Evolutionary conservation across 2,329 filamentous ascomycete genomes (phyloP), one percentile per base, ranked within the genome.

Genomic region (Aspergillus arachidicola): DNA sequence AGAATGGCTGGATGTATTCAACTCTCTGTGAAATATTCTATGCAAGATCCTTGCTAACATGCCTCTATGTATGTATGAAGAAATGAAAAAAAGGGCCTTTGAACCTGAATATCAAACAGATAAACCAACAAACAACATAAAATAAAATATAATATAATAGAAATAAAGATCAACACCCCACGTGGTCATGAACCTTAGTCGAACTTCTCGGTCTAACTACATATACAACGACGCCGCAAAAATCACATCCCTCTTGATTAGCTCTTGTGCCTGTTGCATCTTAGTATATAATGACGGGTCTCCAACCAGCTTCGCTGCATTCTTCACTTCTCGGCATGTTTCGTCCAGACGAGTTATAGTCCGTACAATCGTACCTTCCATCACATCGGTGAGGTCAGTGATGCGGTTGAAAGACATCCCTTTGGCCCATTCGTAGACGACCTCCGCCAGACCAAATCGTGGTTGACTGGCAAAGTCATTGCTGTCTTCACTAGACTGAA

Each of bases 391-490:
- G 74, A 99, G 81, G 69, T 94, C 91, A 0, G 94, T 98, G 69
- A 99, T 99, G 68, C 95, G 94, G 80, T 96, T 96, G 84, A 99
- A 99, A 58, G 92, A 94, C 93, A 98, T 98, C 30, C 95, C 95
- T 57, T 93, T 85, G 11, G 95, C 95, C 95, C 95, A 99, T 78
- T 99, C 95, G 76, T 98, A 97, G 38, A 99, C 96, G 0, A 99
- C 95, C 78, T 99, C 95, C 76, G 97, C 93, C 61, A 99, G 86
- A 1, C 94, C 95, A 75, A 99, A 99, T 11, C 94, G 87, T 2
- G 94, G 93, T 60, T 90, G 86, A 64, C 89, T 93, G 41, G 92
- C 91, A 73, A 97, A 97, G 78, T 98, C 94, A 72, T 96, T 97
- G 62, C 90, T 91, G 75, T 97, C 94, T 60, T 98, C 94, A 1